These are phyloP conservation scores for Leccinum variicolor DNA, from an alignment of 768 basidiomycete genomes.

Conservation along the genomic window DNA sequence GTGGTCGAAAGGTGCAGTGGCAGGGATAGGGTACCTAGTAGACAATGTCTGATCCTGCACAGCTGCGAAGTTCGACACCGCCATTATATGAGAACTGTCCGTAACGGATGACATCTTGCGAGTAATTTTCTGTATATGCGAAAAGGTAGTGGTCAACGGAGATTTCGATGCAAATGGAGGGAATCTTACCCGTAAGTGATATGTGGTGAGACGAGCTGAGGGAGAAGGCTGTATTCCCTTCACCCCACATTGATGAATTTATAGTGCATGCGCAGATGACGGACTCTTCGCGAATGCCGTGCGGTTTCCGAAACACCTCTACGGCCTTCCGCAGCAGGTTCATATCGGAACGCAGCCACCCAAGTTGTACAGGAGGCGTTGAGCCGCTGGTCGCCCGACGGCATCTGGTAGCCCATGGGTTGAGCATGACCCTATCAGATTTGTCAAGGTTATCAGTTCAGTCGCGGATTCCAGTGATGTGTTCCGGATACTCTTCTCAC, in stretches of 20 bases:
- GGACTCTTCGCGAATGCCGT: not conserved
- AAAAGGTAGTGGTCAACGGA: not conserved
- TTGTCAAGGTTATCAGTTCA: too few species aligned
- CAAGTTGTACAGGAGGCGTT: not conserved
- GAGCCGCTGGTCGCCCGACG: not conserved
- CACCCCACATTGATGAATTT: not conserved
- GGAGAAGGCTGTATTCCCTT: not conserved
- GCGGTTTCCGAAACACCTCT: not conserved
- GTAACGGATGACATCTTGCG: not conserved
- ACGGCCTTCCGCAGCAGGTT: not conserved
- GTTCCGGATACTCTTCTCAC: too few species aligned
- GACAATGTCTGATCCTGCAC: not conserved
- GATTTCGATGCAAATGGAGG: not conserved
- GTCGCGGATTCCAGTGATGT: too few species aligned
- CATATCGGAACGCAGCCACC: not conserved
- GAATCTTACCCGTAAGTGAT: not conserved
- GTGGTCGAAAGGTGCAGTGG: not conserved
- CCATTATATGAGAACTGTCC: not conserved
- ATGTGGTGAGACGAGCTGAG: not conserved
- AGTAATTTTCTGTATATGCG: not conserved
- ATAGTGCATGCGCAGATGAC: not conserved
- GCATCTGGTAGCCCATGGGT: not conserved
- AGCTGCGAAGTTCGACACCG: too few species aligned
- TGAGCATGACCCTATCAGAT: too few species aligned
- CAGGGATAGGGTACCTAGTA: not conserved